These are phyloP conservation scores for Sutorius australiensis DNA, from an alignment of 768 basidiomycete species.

Conservation along the genomic window DNA sequence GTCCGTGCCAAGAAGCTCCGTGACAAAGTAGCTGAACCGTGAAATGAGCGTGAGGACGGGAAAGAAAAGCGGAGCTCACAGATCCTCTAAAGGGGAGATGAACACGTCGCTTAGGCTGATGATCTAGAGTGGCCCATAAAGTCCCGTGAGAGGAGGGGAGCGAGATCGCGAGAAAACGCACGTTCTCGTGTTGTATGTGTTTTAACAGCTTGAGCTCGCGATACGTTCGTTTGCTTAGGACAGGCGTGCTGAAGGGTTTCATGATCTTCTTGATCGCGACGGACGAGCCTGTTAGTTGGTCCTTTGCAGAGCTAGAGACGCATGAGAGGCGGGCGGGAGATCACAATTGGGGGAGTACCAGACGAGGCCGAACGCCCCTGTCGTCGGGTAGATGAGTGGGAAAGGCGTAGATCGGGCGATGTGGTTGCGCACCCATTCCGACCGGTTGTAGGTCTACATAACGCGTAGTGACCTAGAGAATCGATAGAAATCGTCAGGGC, in stretches of 20 bases:
- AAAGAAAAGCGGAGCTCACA: constrained; percentile 49
- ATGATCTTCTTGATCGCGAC: constrained; percentile 99
- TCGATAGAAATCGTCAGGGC: constrained; percentile 14
- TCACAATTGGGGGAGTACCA: constrained; percentile 50
- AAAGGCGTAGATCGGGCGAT: constrained; percentile 4
- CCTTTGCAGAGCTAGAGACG: constrained; percentile 75
- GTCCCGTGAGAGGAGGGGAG: constrained; percentile 5
- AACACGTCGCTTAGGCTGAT: constrained; percentile 99
- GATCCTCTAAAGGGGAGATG: constrained; percentile 98
- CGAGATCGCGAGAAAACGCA: constrained; percentile 35
- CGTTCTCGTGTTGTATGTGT: constrained; percentile 98
- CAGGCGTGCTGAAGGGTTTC: constrained; percentile 99
- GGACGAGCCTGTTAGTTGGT: constrained; percentile 88
- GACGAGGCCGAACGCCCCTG: constrained; percentile 94
- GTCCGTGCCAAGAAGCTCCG: constrained; percentile 96
- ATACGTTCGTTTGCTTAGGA: constrained; percentile 96
- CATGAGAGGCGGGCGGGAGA: constrained; percentile 8
- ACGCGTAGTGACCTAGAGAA: constrained; percentile 83
- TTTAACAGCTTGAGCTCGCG: constrained; percentile 97
- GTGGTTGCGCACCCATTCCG: constrained; percentile 80
- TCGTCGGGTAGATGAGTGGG: constrained; percentile 17
- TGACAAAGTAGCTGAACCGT: constrained; percentile 86
- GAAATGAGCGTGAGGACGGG: not conserved
- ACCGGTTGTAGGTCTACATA: constrained; percentile 99
- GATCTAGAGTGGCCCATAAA: constrained; percentile 51